Evolutionary conservation across 2,329 filamentous ascomycete species (phyloP).

Genomic region (Phialocephala subalpina): DNA sequence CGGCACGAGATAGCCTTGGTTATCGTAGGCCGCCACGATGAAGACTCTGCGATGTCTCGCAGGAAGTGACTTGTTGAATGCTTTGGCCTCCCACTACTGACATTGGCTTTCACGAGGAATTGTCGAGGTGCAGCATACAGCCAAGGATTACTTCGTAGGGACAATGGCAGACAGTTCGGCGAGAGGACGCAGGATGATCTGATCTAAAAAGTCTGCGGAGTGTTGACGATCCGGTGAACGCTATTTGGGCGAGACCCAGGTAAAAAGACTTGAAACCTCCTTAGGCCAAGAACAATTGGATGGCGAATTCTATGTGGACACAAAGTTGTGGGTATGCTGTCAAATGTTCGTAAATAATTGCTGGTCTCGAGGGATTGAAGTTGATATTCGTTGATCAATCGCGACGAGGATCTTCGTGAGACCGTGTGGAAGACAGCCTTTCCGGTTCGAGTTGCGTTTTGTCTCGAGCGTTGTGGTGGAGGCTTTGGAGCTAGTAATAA

Average conservation of each 20-base stretch:
- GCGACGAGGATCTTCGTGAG: slow-evolving; percentile 6
- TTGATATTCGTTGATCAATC: neutral
- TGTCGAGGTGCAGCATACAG: slow-evolving; percentile 8
- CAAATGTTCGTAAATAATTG: slow-evolving; percentile 1
- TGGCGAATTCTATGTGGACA: slow-evolving; percentile 18
- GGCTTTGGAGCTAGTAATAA: slow-evolving; percentile 2
- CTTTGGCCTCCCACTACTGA: slow-evolving; percentile 25
- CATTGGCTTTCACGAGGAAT: slow-evolving; percentile 34
- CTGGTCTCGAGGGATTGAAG: neutral
- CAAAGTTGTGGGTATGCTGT: neutral
- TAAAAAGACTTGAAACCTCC: slow-evolving; percentile 28
- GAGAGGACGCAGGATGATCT: slow-evolving; percentile 7
- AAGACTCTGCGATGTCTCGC: slow-evolving; percentile 42
- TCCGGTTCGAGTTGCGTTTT: slow-evolving; percentile 17
- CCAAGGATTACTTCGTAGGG: slow-evolving; percentile 5
- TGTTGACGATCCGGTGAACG: slow-evolving; percentile 27
- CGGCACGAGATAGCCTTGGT: slow-evolving; percentile 39
- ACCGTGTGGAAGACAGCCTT: slow-evolving; percentile 16
- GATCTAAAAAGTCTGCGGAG: slow-evolving; percentile 25
- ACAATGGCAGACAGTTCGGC: slow-evolving; percentile 16
- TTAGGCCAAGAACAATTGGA: slow-evolving; percentile 24
- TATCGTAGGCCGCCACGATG: slow-evolving; percentile 42
- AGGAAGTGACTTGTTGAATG: slow-evolving; percentile 30
- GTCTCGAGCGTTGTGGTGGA: neutral
- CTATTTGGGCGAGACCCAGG: slow-evolving; percentile 28